Evolutionary conservation across 2,329 filamentous ascomycete species (phyloP).

Genomic region (Colletotrichum tabaci): DNA sequence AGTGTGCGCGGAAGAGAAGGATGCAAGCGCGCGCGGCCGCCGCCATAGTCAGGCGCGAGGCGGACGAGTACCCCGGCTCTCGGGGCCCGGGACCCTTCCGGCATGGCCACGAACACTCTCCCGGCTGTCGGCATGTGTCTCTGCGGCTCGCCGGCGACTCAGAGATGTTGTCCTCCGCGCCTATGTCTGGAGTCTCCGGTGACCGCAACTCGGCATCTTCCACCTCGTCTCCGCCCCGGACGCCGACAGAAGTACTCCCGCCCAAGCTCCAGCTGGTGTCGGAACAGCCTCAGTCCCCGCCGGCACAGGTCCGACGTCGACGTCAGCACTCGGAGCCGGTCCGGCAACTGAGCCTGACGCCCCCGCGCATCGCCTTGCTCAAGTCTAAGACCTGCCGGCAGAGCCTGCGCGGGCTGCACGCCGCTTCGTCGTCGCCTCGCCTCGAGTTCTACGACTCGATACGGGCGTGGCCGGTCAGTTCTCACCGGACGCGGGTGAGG

Average conservation of each 20-base stretch:
- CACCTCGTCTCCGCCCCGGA: conserved; percentile 21
- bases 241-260: conserved; percentile 28
- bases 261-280: conserved; percentile 31
- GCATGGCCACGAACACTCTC: neutral
- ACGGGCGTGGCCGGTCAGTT: conserved; percentile 34
- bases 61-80: conserved; percentile 17
- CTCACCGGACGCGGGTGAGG: conserved; percentile 25
- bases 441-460: conserved; percentile 40
- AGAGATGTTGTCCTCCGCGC: neutral
- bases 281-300: conserved; percentile 15
- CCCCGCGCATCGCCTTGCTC: conserved; percentile 38
- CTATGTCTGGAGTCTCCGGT: neutral
- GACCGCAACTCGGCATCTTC: conserved; percentile 21
- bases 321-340: conserved; percentile 37
- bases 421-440: conserved; percentile 23
- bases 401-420: conserved; percentile 32
- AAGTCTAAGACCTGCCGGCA: conserved; percentile 37
- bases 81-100: neutral
- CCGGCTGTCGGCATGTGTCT: conserved; percentile 15
- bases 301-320: conserved; percentile 18
- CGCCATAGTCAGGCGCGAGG: conserved; percentile 9
- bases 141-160: conserved; percentile 5
- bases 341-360: conserved; percentile 23
- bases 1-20: conserved; percentile 24
- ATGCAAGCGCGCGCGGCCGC: conserved; percentile 16